A percentile compares a stretch with the other conserved stretches of the same genome.
phyloP scores from a whole-genome alignment of 176 grass and related monocot genomes.

The Phoenix dactylifera region DNA sequence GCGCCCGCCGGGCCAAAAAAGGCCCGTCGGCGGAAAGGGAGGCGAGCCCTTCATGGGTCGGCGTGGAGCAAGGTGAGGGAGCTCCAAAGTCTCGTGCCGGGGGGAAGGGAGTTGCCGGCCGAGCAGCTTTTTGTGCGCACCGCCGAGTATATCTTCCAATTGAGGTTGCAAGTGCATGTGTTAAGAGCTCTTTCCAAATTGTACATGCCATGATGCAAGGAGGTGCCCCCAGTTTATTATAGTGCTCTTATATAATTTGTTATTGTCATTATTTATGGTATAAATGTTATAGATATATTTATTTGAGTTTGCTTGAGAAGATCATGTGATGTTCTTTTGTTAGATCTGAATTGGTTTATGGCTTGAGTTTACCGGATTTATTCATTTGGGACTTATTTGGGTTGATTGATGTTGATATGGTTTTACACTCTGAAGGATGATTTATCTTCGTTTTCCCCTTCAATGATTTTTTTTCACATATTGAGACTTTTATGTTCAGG shows the following conservation, averaged over 20 bases:
- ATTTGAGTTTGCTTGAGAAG: neutral
- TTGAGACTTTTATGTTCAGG: no score
- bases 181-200: constrained; percentile 56
- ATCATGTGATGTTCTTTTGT: neutral
- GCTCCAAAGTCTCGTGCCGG: constrained; percentile 78
- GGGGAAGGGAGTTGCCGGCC: constrained; percentile 34
- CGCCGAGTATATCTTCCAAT: constrained; percentile 60
- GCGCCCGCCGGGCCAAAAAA: neutral
- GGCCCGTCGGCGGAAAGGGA: constrained; percentile 2
- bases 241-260: neutral
- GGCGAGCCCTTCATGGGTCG: constrained; percentile 14
- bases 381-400: no score
- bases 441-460: no score
- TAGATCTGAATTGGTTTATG: neutral
- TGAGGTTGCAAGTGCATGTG: constrained; percentile 51
- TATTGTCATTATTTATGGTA: constrained; percentile 22
- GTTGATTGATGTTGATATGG: no score
- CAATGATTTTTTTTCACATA: no score
- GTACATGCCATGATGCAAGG: constrained; percentile 13
- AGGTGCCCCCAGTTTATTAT: neutral
- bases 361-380: no score
- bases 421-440: no score
- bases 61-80: constrained; percentile 55
- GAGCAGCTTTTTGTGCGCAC: constrained; percentile 56
- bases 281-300: constrained; percentile 19